A percentile compares a stretch with the other conserved stretches of the same genome.
These are phyloP conservation scores for Zostera marina DNA, from an alignment of 116 monocot genomes.

Conservation along the genomic window DNA sequence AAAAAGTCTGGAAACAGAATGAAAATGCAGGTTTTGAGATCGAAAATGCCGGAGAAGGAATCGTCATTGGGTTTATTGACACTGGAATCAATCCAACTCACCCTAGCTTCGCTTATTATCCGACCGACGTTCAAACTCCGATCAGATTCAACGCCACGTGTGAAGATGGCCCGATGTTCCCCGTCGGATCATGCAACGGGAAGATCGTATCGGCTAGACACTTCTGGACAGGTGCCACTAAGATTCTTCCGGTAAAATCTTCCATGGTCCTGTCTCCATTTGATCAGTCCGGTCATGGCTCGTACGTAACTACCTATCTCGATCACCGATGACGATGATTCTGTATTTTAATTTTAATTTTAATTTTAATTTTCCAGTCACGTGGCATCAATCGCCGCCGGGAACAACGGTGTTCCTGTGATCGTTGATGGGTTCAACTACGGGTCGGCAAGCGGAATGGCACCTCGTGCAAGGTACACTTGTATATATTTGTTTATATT, in stretches of 20 bases:
- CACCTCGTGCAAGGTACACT: constrained; percentile 50
- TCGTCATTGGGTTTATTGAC: constrained; percentile 67
- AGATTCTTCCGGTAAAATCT: constrained; percentile 19
- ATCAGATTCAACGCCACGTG: constrained; percentile 13
- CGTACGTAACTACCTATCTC: too few species aligned
- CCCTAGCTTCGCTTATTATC: constrained; percentile 64
- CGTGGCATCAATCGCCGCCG: constrained; percentile 78
- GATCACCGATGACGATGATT: too few species aligned
- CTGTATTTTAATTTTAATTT: background rate
- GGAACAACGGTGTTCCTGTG: constrained; percentile 63
- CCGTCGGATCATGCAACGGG: constrained; percentile 53
- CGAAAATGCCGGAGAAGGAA: constrained; percentile 45
- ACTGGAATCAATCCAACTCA: constrained; percentile 69
- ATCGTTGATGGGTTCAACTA: constrained; percentile 47
- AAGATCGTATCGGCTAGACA: constrained; percentile 77
- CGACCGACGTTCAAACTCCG: background rate
- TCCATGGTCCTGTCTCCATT: constrained; percentile 43
- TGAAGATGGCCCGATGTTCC: constrained; percentile 30
- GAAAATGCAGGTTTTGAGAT: constrained; percentile 8
- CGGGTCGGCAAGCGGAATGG: constrained; percentile 82
- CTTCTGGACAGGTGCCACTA: constrained; percentile 37
- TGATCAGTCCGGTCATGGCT: constrained; percentile 72
- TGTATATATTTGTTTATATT: background rate
- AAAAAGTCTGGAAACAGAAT: constrained; percentile 20
- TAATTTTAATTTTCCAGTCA: constrained; percentile 30